phyloP scores from a whole-genome alignment of 805 yeast genomes.

The Peterozyma xylosa region DNA sequence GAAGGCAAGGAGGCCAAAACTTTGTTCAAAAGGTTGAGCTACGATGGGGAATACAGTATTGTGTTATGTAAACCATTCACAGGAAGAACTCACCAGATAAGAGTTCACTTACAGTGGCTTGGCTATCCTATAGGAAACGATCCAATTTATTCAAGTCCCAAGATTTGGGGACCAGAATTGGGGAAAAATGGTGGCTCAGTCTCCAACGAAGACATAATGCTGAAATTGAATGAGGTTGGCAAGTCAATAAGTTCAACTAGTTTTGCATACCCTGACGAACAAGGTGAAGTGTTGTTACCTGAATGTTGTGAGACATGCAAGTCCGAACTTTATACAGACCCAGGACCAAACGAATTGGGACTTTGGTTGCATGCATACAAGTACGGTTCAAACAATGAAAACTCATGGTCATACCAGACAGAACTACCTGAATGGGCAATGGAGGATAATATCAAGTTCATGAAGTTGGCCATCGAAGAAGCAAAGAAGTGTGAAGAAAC shows the following conservation, averaged over 20 bases:
- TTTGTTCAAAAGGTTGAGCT: slow-evolving; percentile 56
- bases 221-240: slow-evolving; percentile 56
- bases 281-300: slow-evolving; percentile 63
- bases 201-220: slow-evolving; percentile 33
- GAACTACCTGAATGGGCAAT: slow-evolving; percentile 81
- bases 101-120: slow-evolving; percentile 86
- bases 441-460: slow-evolving; percentile 45
- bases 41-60: slow-evolving; percentile 56
- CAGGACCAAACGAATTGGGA: slow-evolving; percentile 80
- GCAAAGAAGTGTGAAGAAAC: slow-evolving; percentile 80
- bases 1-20: slow-evolving; percentile 74
- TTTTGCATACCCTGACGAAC: slow-evolving; percentile 51
- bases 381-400: slow-evolving; percentile 47
- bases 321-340: slow-evolving; percentile 72
- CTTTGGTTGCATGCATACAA: slow-evolving; percentile 88
- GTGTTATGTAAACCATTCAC: slow-evolving; percentile 84
- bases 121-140: slow-evolving; percentile 91
- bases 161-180: slow-evolving; percentile 71
- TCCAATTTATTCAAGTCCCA: slow-evolving; percentile 75
- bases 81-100: slow-evolving; percentile 92
- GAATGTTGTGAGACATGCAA: slow-evolving; percentile 60
- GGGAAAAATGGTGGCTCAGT: slow-evolving; percentile 58
- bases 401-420: slow-evolving; percentile 68
- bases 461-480: slow-evolving; percentile 70
- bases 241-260: slow-evolving; percentile 60